A percentile compares a stretch with the other conserved stretches of the same genome.
Evolutionary conservation across 2,329 filamentous ascomycete species (phyloP).

Genomic region (Colletotrichum horii): DNA sequence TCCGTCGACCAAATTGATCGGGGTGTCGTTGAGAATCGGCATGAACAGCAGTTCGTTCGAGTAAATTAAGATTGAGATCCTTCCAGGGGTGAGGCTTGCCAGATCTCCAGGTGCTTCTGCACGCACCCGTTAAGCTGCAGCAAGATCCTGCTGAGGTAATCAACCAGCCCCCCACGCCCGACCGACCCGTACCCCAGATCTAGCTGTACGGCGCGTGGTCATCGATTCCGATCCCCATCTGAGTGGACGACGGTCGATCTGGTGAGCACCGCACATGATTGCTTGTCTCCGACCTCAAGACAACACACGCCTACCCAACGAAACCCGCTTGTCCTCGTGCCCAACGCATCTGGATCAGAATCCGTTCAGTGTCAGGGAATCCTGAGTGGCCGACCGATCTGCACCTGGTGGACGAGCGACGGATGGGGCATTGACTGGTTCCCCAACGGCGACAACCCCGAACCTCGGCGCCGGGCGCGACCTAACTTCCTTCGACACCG

Average conservation of each 20-base stretch:
- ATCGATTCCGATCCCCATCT: conserved; percentile 8
- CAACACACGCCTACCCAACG: background rate
- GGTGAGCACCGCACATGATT: conserved; percentile 17
- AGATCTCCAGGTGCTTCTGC: background rate
- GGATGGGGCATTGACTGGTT: background rate
- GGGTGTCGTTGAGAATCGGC: background rate
- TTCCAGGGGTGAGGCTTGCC: background rate
- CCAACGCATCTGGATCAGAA: background rate
- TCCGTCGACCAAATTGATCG: background rate
- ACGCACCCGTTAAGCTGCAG: background rate
- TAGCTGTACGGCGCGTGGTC: conserved; percentile 10
- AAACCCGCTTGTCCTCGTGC: background rate
- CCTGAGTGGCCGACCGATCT: background rate
- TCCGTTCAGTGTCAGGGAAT: background rate
- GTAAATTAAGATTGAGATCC: background rate
- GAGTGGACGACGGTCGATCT: conserved; percentile 11
- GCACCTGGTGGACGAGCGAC: background rate
- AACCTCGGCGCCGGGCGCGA: background rate
- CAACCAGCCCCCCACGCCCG: background rate
- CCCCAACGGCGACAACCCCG: background rate
- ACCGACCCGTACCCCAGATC: conserved; percentile 8
- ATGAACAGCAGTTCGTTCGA: background rate
- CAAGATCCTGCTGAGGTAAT: conserved; percentile 7
- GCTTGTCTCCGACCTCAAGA: conserved; percentile 1
- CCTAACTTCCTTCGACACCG: background rate